Conservation (phyloP, 2,329 filamentous ascomycete species). For the Cercospora citrullina region DNA sequence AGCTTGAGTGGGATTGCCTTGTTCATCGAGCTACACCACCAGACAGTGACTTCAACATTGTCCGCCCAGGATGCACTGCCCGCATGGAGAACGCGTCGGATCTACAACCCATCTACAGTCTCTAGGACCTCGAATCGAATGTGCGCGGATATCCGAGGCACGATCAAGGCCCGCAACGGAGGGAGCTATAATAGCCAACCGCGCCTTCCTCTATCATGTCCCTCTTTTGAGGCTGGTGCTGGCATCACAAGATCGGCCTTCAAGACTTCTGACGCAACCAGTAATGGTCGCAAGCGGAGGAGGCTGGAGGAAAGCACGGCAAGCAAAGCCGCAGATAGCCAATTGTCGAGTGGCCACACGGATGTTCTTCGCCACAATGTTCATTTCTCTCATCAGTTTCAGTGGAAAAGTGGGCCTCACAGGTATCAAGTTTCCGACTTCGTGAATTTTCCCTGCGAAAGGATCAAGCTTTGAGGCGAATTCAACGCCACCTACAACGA, state of each 20-base stretch:
- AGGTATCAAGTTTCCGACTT: background rate
- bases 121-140: background rate
- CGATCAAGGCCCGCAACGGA: background rate
- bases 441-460: background rate
- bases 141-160: background rate
- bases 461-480: background rate
- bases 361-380: background rate
- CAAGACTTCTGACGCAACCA: background rate
- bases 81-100: background rate
- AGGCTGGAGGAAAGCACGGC: background rate
- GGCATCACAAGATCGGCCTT: background rate
- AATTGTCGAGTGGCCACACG: background rate
- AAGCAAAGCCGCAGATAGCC: background rate
- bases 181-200: background rate
- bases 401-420: background rate
- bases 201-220: background rate
- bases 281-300: background rate
- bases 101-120: background rate
- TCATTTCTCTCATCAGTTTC: background rate
- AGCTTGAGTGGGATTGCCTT: background rate
- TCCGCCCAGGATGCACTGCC: background rate
- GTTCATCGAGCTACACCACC: background rate
- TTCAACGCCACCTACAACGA: background rate
- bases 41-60: background rate
- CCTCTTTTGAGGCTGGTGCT: background rate